Evolutionary conservation across 495 filamentous ascomycete species (phyloP).

Genomic region (Hypoxylon crocopeplum): DNA sequence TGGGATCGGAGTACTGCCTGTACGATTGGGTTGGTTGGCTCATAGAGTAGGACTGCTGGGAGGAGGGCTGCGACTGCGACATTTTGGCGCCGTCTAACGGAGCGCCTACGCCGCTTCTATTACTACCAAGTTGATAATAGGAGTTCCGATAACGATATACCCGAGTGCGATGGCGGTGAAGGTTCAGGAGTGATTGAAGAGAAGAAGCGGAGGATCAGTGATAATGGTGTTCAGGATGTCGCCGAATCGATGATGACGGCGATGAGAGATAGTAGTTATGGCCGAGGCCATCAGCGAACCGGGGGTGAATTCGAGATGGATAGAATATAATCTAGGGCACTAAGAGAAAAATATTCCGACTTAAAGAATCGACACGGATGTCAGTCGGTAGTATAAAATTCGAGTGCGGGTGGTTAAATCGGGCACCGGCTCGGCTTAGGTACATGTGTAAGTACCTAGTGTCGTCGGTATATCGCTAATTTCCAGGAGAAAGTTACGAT

Average conservation of each 20-base stretch:
- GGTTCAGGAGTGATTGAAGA: not conserved
- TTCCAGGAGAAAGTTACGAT: too few relatives aligned
- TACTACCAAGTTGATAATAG: conserved; percentile 47
- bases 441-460: too few relatives aligned
- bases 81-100: conserved; percentile 43
- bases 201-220: conserved; percentile 2
- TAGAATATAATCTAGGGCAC: not conserved
- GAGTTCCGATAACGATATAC: conserved; percentile 24
- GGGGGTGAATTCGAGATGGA: conserved; percentile 7
- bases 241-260: conserved; percentile 7
- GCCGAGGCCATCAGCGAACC: conserved; percentile 26
- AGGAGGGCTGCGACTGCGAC: conserved; percentile 55
- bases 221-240: not conserved
- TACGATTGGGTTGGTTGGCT: conserved; percentile 46
- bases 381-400: too few relatives aligned
- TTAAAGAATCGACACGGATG: too few relatives aligned
- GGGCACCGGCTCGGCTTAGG: too few relatives aligned
- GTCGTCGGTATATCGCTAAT: too few relatives aligned
- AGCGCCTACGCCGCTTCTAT: conserved; percentile 55
- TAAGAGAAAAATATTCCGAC: not conserved
- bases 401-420: too few relatives aligned
- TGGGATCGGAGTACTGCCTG: conserved; percentile 49
- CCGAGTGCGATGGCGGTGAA: conserved; percentile 16
- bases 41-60: conserved; percentile 59
- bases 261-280: conserved; percentile 19